A percentile compares a stretch with the other conserved stretches of the same genome.
Conservation (phyloP, 2,329 filamentous ascomycete species). For the Xylaria digitata region DNA sequence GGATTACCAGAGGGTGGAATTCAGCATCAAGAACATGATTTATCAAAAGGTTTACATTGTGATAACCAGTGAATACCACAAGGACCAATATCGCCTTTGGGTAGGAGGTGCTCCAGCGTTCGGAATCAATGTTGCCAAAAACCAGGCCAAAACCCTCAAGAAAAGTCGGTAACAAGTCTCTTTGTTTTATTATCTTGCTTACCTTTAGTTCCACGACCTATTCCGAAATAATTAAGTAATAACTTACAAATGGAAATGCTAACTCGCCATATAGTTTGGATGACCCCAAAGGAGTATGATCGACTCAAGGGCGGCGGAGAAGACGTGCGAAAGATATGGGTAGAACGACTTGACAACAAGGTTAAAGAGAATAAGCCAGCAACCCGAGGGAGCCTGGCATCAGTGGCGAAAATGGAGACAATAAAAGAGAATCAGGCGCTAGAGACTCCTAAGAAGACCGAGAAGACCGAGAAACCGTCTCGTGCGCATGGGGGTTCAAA, state of each 20-base stretch:
- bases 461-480: no score
- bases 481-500: not conserved
- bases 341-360: conserved; percentile 1
- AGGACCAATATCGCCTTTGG: conserved; percentile 14
- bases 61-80: conserved; percentile 9
- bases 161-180: conserved; percentile 4
- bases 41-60: conserved; percentile 1
- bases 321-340: conserved; percentile 18
- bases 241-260: not conserved
- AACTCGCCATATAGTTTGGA: conserved; percentile 28
- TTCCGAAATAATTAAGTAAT: not conserved
- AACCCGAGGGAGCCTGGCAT: no score
- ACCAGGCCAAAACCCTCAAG: not conserved
- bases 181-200: no score
- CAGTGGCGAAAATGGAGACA: no score
- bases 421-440: no score
- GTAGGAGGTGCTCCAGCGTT: not conserved
- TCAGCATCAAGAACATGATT: conserved; percentile 1
- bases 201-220: not conserved
- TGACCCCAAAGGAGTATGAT: conserved; percentile 29
- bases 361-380: not conserved
- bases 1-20: conserved; percentile 4
- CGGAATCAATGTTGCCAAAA: not conserved
- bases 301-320: conserved; percentile 16
- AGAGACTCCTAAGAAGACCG: no score